phyloP scores from a whole-genome alignment of 2,329 filamentous ascomycete genomes.

The Thermothelomyces thermophilus region DNA sequence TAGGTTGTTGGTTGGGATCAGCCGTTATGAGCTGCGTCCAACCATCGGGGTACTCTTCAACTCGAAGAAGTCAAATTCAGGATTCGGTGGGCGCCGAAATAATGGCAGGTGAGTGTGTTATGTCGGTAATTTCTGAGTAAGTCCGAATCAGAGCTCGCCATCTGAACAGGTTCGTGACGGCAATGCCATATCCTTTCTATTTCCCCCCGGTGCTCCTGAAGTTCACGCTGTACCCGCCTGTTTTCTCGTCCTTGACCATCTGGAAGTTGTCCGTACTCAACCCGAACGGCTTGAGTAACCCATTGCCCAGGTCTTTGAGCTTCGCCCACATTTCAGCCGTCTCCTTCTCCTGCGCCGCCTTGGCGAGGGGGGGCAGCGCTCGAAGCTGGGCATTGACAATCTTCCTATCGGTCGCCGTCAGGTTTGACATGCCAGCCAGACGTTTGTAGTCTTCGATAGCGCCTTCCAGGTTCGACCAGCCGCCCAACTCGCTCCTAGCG shows the following conservation, averaged over 20 bases:
- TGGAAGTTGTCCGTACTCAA: slow-evolving; percentile 92
- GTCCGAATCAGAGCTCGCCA: too few relatives aligned
- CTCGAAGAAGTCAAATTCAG: too few relatives aligned
- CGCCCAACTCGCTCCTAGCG: slow-evolving; percentile 62
- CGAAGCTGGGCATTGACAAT: slow-evolving; percentile 61
- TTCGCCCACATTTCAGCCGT: slow-evolving; percentile 98
- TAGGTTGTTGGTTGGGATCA: too few relatives aligned
- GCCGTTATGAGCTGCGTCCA: too few relatives aligned
- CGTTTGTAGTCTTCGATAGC: slow-evolving; percentile 74
- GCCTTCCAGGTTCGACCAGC: slow-evolving; percentile 73
- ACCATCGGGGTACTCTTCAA: too few relatives aligned
- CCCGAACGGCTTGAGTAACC: slow-evolving; percentile 86
- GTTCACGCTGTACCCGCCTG: slow-evolving; percentile 90
- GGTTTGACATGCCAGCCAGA: slow-evolving; percentile 51
- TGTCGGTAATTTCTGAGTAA: too few relatives aligned
- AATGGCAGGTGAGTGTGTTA: too few relatives aligned
- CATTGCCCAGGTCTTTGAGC: slow-evolving; percentile 84
- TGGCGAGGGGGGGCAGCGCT: slow-evolving; percentile 60
- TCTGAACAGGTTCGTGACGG: too few relatives aligned
- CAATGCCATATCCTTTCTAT: slow-evolving; percentile 3
- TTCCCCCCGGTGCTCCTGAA: slow-evolving; percentile 44
- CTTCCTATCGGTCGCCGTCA: slow-evolving; percentile 60
- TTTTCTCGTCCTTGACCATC: slow-evolving; percentile 83
- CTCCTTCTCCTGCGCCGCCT: slow-evolving; percentile 76
- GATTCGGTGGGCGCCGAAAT: background rate